Evolutionary conservation across 129 eudicot species (phyloP), one percentile per base, ranked within the genome.

Genomic region (Flaveria brownii): DNA sequence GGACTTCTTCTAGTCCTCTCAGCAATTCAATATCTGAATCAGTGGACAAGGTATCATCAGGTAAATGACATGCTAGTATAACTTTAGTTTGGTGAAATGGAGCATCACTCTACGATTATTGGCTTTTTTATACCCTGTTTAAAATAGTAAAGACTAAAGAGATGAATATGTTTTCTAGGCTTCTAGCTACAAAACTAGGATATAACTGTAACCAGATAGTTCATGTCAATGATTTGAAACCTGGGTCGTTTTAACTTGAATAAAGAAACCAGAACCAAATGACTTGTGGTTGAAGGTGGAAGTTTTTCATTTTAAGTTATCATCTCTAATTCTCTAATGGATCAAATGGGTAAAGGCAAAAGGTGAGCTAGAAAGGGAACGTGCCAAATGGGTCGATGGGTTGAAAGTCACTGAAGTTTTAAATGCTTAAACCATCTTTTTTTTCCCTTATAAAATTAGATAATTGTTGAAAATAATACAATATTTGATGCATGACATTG

Each of bases 31-130:
- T 93, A 90, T 82, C 77, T 93, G 12, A 93, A 93, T 81, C 98
- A 93, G 82, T 90, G 92, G 98, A 85, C 97, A 75, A 91, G 91
- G 90, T 93, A 93, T 89, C 84, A 85, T 49, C 98, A 93, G 98
- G 98, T 93, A 87, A 86, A 55, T 36, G 72, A 78, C 42, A 33
- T 77, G 45, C 61, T 70, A 54, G 67, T 55, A 59, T 72, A 25
- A 25, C 59, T 17, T 77, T 33, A 72, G 51, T 28, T 28, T 52
- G 54, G 28, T 56, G 64, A 17, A 39, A 30, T 12, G 1, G 55
- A 55, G 39, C 39, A 41, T 41, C 55, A 20, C 49, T 28, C 12
- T 57, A 43, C 0, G 41, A 18, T 14, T 46, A 59, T 49, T 43
- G 20, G 57, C 49, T 47, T 49, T 36, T 30, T 30, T 57, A 60